Conservation (phyloP, 2,329 filamentous ascomycete genomes). For the Fusarium sp. region DNA sequence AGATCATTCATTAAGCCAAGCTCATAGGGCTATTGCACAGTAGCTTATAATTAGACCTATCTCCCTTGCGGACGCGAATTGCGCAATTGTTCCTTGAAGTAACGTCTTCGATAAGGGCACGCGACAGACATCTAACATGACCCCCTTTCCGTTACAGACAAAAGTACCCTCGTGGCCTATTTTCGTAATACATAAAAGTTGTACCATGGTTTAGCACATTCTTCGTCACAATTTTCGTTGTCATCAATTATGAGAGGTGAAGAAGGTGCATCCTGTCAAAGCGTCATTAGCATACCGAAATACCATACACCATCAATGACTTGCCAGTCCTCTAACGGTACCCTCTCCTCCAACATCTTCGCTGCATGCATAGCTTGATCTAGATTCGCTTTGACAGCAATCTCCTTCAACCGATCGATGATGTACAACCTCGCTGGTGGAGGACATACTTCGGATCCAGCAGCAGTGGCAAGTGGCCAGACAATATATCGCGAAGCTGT, state of each 20-base stretch:
- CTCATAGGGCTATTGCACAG: background rate
- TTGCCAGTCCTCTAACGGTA: conserved; percentile 7
- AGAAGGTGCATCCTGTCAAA: conserved; percentile 12
- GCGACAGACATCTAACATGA: no score
- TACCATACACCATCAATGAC: background rate
- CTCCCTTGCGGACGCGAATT: background rate
- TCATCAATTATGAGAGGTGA: background rate
- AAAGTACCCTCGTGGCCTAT: background rate
- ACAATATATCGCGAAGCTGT: background rate
- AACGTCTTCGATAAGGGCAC: background rate
- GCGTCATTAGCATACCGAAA: background rate
- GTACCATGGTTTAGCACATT: background rate
- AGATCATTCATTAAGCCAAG: background rate
- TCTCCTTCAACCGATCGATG: background rate
- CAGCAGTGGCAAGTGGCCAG: conserved; percentile 3
- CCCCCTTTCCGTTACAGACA: background rate
- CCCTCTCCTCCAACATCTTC: conserved; percentile 9
- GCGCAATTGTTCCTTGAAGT: conserved; percentile 1
- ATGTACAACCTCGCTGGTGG: conserved; percentile 5
- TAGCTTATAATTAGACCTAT: background rate
- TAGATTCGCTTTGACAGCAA: background rate
- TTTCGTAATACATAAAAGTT: background rate
- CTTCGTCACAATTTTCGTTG: no score
- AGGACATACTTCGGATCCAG: background rate
- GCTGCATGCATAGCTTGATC: conserved; percentile 7